Evolutionary conservation across 768 basidiomycete genomes (phyloP).

Genomic region (Macrocybe gigantea): DNA sequence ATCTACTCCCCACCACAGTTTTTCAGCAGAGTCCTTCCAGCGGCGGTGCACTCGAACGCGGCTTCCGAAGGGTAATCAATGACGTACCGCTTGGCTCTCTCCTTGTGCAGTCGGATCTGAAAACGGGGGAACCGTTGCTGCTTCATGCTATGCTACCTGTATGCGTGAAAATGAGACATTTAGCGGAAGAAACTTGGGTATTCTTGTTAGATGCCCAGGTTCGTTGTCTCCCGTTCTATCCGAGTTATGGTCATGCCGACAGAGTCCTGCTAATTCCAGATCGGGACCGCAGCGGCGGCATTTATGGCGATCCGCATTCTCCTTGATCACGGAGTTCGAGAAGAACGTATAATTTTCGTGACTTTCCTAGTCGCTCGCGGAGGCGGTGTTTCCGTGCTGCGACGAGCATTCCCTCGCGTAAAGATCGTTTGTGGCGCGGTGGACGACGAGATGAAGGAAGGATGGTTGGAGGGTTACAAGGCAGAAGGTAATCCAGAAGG

Average conservation of each 20-base stretch:
- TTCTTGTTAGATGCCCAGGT: slow-evolving; percentile 90
- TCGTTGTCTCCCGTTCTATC: slow-evolving; percentile 4
- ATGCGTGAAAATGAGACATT: slow-evolving; percentile 58
- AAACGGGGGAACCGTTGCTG: slow-evolving; percentile 82
- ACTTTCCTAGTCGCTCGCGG: slow-evolving; percentile 83
- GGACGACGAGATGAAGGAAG: slow-evolving; percentile 71
- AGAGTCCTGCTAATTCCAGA: slow-evolving; percentile 35
- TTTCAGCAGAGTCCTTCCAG: slow-evolving; percentile 28
- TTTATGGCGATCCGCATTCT: slow-evolving; percentile 95
- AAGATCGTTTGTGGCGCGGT: slow-evolving; percentile 81
- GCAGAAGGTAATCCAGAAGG: slow-evolving; percentile 43
- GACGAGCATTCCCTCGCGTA: slow-evolving; percentile 80
- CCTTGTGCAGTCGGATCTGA: slow-evolving; percentile 82
- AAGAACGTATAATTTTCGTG: slow-evolving; percentile 84
- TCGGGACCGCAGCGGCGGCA: slow-evolving; percentile 88
- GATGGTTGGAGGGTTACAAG: slow-evolving; percentile 57
- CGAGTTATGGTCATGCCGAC: background rate
- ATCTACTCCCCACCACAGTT: background rate
- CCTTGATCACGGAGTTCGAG: slow-evolving; percentile 85
- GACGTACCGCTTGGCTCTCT: slow-evolving; percentile 86
- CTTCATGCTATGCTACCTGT: slow-evolving; percentile 77
- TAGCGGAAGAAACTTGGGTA: slow-evolving; percentile 70
- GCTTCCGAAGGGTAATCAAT: slow-evolving; percentile 82
- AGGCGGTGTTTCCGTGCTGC: slow-evolving; percentile 74
- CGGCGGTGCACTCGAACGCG: slow-evolving; percentile 87